Evolutionary conservation across 129 eudicot species (phyloP), one percentile per base, ranked within the genome.

Genomic region (Saposhnikovia divaricata): DNA sequence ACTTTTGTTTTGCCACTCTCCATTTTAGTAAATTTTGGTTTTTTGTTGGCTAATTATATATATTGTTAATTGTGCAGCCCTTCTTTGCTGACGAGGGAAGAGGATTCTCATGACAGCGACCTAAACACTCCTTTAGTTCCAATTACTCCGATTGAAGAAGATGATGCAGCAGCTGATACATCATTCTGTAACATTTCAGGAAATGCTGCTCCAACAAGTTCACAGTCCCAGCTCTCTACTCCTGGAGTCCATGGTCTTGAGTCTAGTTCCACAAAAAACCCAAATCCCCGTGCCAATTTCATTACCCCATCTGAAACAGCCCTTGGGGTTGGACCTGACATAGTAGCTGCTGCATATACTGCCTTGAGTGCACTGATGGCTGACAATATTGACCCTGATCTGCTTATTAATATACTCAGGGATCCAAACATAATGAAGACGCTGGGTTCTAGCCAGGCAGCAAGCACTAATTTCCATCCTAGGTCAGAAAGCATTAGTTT

Each of bases 111-210:
- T 74, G 75, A 82, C 80, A 77, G 75, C 63, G 89, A 88, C 77
- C 83, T 82, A 39, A 77, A 72, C 80, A 83, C 89, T 45, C 93
- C 90, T 38, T 50, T 86, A n/a, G 83, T 94, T 72, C 96, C 98
- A 43, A 73, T 94, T 78, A 94, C 91, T 74, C 93, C 98, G 40
- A 84, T 94, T 3, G 98, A 94, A 85, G 98, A 94, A 23, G 98
- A 94, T 76, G 98, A 94, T 73, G 76, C 83, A 31, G 19, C 85
- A 73, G 71, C 85, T 9, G 96, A 85, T 31, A 18, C 86, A 9
- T 83, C 88, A 50, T 23, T 42, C 18, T 78, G 59, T 68, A 72
- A 74, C 55, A 23, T 80, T 72, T 82, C 47, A 16, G 47, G 19
- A 77, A 74, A 50, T 21, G 16, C 84, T 18, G 61, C 5, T 77